A percentile compares a stretch with the other conserved stretches of the same genome.
Evolutionary conservation across 371 early-diverging fungal genomes (phyloP).

Genomic region (Polyrhizophydium stewartii): DNA sequence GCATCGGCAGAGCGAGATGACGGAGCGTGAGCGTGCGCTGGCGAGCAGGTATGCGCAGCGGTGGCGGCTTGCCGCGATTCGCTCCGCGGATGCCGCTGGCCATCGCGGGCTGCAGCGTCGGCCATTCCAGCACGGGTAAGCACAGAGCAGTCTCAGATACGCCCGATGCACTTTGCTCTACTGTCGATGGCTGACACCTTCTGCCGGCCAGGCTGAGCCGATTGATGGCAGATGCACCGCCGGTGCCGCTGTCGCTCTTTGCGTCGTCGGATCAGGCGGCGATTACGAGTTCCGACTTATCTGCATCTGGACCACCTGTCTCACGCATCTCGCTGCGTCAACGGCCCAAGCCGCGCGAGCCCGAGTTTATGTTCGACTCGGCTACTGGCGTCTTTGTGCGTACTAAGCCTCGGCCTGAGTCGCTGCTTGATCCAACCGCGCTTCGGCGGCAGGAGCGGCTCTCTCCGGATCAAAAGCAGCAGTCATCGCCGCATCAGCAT

Average conservation of each 20-base stretch:
- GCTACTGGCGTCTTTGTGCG: not conserved
- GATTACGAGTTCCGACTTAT: not conserved
- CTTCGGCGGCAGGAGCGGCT: no score
- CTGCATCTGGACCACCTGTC: not conserved
- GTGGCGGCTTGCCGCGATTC: not conserved
- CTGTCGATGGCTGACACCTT: not conserved
- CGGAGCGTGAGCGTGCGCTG: not conserved
- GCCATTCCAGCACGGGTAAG: not conserved
- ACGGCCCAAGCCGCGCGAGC: conserved; percentile 1
- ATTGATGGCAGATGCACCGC: no score
- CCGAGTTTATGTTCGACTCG: conserved; percentile 2
- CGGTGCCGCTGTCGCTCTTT: not conserved
- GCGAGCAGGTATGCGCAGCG: not conserved
- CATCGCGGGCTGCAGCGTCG: not conserved
- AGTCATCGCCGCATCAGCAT: not conserved
- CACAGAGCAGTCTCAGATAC: no score
- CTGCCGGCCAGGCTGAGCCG: no score
- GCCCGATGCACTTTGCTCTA: no score
- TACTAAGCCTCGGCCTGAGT: not conserved
- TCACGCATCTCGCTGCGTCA: no score
- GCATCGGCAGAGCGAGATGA: not conserved
- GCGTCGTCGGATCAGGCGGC: not conserved
- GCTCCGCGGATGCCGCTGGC: not conserved
- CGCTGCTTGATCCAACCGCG: not conserved
- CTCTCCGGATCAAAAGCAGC: not conserved